Percentiles rank a stretch among this genome's conserved stretches.
These are phyloP conservation scores for Xylaria polymorpha DNA, from an alignment of 2,329 filamentous ascomycete genomes.

Conservation along the genomic window DNA sequence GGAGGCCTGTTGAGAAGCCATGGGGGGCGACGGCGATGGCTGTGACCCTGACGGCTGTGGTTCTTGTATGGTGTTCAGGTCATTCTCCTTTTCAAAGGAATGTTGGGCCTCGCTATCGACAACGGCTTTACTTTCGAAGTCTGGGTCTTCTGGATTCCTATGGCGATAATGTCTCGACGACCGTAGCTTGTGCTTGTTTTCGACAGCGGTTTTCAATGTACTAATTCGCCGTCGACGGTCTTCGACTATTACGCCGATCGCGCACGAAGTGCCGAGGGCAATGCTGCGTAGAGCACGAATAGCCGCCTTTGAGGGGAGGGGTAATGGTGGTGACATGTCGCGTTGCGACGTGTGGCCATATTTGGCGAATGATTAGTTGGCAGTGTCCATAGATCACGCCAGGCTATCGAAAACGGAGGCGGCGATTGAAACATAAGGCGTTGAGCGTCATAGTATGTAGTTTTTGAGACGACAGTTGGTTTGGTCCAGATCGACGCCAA, in stretches of 20 bases:
- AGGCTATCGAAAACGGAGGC: background rate
- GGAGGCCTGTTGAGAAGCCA: background rate
- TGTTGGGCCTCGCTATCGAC: background rate
- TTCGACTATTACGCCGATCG: slow-evolving; percentile 65
- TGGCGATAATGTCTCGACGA: slow-evolving; percentile 51
- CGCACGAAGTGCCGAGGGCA: slow-evolving; percentile 68
- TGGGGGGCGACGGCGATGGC: background rate
- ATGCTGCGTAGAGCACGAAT: slow-evolving; percentile 67
- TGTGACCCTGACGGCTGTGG: background rate
- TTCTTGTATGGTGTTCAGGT: background rate
- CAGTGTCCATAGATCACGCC: slow-evolving; percentile 17
- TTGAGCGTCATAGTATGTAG: background rate
- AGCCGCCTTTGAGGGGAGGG: slow-evolving; percentile 66
- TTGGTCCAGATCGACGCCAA: background rate
- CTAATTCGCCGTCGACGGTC: slow-evolving; percentile 67
- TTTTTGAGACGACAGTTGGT: background rate
- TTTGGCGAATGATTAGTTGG: slow-evolving; percentile 9
- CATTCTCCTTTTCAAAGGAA: background rate
- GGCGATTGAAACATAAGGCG: background rate
- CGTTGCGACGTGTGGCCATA: slow-evolving; percentile 28
- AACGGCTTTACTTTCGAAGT: background rate
- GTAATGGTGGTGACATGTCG: slow-evolving; percentile 59
- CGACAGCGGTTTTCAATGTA: slow-evolving; percentile 60
- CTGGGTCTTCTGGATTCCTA: slow-evolving; percentile 33
- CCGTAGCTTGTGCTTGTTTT: slow-evolving; percentile 65